Evolutionary conservation across 176 grass and related monocot species (phyloP).

Genomic region (Juncus inflexus): DNA sequence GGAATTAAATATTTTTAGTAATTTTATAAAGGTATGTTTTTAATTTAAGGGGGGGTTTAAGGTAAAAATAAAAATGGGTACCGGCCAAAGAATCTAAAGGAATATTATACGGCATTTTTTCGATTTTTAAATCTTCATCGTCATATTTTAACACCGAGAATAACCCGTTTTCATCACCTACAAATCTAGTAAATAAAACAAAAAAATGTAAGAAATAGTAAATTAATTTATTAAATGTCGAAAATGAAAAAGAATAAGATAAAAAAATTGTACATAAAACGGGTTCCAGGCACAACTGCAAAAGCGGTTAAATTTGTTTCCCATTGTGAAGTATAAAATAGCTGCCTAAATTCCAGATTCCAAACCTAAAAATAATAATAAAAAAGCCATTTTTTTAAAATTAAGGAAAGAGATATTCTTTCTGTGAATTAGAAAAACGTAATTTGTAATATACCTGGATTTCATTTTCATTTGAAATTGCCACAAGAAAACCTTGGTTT

Average conservation of each 20-base stretch:
- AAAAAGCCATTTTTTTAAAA: not conserved
- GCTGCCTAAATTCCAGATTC: conserved; percentile 92
- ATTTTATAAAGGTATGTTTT: conserved; percentile 18
- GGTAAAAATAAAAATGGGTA: conserved; percentile 29
- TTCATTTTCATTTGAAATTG: conserved; percentile 89
- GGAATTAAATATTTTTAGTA: conserved; percentile 6
- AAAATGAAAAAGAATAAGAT: conserved; percentile 13
- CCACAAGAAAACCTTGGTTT: conserved; percentile 75
- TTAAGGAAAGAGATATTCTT: conserved; percentile 7
- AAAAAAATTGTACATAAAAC: conserved; percentile 55
- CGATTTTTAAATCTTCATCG: conserved; percentile 73
- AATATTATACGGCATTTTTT: conserved; percentile 74
- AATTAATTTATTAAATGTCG: conserved; percentile 14
- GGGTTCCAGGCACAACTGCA: conserved; percentile 63
- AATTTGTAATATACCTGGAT: conserved; percentile 54
- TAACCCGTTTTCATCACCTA: conserved; percentile 92
- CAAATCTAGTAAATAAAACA: conserved; percentile 47
- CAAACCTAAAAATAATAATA: conserved; percentile 47
- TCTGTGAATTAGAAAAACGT: conserved; percentile 15
- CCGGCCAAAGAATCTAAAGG: conserved; percentile 46
- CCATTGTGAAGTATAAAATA: conserved; percentile 65
- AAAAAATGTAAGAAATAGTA: conserved; percentile 23
- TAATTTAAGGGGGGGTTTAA: not conserved
- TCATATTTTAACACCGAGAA: conserved; percentile 86
- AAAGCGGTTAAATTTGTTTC: conserved; percentile 87